Evolutionary conservation across 2,329 filamentous ascomycete genomes (phyloP).

Genomic region (Neofusicoccum cordaticola): DNA sequence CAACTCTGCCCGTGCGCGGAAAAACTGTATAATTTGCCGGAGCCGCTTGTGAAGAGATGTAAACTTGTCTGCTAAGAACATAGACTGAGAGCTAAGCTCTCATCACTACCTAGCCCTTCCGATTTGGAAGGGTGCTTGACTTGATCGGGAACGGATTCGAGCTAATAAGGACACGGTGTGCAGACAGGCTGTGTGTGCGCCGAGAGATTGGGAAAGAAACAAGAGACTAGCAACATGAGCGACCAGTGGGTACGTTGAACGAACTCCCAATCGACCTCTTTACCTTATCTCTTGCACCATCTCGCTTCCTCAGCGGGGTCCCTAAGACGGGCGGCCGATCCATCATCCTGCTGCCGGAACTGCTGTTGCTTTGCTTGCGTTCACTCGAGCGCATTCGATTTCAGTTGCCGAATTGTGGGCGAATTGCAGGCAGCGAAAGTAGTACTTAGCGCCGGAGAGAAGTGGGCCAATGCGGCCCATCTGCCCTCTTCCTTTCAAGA

Average conservation of each 20-base stretch:
- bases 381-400: neutral
- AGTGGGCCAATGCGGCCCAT: neutral
- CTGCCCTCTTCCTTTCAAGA: neutral
- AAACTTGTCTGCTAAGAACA: neutral
- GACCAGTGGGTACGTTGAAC: too few relatives aligned
- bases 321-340: neutral
- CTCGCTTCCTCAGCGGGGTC: neutral
- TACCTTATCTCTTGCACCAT: too few relatives aligned
- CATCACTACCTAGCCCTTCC: neutral
- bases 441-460: constrained; percentile 1
- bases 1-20: neutral
- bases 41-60: neutral
- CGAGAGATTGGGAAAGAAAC: neutral
- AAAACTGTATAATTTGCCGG: neutral
- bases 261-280: too few relatives aligned
- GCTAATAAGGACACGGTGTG: neutral
- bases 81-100: neutral
- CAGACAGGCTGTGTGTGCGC: neutral
- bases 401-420: neutral
- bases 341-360: constrained; percentile 7
- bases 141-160: neutral
- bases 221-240: neutral
- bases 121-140: neutral
- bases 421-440: neutral
- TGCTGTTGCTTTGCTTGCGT: neutral